Conservation (phyloP, 2,329 filamentous ascomycete species). For the Coniochaeta prunicola region DNA sequence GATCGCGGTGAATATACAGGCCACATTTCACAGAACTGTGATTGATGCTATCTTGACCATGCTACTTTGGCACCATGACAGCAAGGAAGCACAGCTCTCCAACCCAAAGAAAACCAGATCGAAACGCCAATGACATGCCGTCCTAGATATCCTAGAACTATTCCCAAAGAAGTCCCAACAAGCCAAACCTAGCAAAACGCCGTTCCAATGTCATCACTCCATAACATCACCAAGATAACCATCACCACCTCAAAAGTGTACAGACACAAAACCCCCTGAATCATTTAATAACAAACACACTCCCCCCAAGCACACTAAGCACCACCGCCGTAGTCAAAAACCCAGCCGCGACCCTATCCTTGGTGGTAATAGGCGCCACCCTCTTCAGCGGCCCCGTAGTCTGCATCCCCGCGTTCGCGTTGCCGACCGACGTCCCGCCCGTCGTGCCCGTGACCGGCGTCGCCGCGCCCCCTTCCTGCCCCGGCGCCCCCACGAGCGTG, state of each 20-base stretch:
- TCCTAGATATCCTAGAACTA: background rate
- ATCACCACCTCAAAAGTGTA: background rate
- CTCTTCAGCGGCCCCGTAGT: constrained; percentile 28
- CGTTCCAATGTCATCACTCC: background rate
- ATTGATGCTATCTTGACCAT: background rate
- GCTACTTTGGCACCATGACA: background rate
- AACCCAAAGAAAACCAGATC: background rate
- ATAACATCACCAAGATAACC: background rate
- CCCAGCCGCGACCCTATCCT: constrained; percentile 45
- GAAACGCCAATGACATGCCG: background rate
- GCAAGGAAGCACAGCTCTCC: background rate
- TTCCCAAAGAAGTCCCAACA: background rate
- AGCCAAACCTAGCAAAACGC: background rate
- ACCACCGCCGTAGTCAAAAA: constrained; percentile 45
- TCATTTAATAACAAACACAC: constrained; percentile 37
- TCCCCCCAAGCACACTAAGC: constrained; percentile 41
- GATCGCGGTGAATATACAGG: background rate
- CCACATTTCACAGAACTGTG: background rate
- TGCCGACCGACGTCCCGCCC: constrained; percentile 50
- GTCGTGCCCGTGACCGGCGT: constrained; percentile 38
- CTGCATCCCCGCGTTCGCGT: constrained; percentile 18
- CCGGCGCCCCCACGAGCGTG: constrained; percentile 49
- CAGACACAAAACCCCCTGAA: background rate
- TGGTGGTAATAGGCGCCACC: constrained; percentile 40
- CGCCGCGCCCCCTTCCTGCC: constrained; percentile 16